These are phyloP conservation scores for Prunus campanulata DNA, from an alignment of 306 rosid genomes.

Conservation along the genomic window DNA sequence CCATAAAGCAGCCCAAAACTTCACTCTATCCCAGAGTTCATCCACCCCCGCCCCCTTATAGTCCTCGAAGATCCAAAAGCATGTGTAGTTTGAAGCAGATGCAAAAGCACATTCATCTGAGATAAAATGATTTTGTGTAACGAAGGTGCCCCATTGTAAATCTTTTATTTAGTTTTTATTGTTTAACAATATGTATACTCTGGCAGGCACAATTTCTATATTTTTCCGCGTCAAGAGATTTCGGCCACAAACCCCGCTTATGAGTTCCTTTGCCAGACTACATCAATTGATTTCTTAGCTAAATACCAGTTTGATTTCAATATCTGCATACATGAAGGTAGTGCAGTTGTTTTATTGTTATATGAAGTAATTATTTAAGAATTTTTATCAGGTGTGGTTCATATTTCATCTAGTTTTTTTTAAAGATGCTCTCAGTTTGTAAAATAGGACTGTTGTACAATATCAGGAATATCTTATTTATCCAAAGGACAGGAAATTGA, in stretches of 20 bases:
- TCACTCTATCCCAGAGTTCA: no score
- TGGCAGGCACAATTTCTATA: slow-evolving; percentile 80
- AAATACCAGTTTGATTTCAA: slow-evolving; percentile 90
- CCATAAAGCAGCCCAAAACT: no score
- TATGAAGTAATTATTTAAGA: not conserved
- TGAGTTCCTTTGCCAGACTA: slow-evolving; percentile 89
- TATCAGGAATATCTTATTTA: slow-evolving; percentile 97
- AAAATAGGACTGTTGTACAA: slow-evolving; percentile 54
- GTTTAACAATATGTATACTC: not conserved
- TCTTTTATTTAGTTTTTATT: not conserved
- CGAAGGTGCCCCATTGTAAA: not conserved
- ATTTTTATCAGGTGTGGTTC: not conserved
- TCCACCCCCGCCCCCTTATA: no score
- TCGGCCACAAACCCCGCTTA: slow-evolving; percentile 39
- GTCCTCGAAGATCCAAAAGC: no score
- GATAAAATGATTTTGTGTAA: not conserved
- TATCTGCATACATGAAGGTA: slow-evolving; percentile 82
- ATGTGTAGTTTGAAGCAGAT: not conserved
- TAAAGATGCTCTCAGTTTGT: slow-evolving; percentile 36
- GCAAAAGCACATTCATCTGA: not conserved
- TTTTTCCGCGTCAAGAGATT: slow-evolving; percentile 84
- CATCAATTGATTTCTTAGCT: slow-evolving; percentile 89
- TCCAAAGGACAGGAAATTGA: slow-evolving; percentile 84
- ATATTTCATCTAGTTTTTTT: not conserved
- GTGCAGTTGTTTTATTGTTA: not conserved